Conservation (phyloP, 2,329 filamentous ascomycete species). For the Arachnomyces sp. region DNA sequence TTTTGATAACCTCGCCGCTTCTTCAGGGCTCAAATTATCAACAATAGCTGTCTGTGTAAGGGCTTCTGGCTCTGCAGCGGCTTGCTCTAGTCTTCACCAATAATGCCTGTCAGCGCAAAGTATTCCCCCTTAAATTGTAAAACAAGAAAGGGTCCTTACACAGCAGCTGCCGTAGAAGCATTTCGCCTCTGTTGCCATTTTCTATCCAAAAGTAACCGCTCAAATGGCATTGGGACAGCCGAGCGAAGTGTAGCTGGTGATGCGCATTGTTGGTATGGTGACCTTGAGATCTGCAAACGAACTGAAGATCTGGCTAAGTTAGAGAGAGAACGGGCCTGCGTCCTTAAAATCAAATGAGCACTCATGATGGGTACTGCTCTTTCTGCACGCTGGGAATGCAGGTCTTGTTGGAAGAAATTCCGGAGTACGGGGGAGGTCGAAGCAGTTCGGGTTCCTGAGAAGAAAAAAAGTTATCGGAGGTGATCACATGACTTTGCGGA, state of each 20-base stretch:
- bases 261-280: slow-evolving; percentile 33
- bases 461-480: no score
- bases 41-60: slow-evolving; percentile 61
- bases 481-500: no score
- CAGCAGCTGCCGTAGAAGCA: slow-evolving; percentile 36
- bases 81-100: slow-evolving; percentile 47
- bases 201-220: slow-evolving; percentile 30
- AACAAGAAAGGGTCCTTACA: slow-evolving; percentile 25
- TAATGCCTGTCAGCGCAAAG: slow-evolving; percentile 7
- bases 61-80: slow-evolving; percentile 48
- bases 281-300: slow-evolving; percentile 28
- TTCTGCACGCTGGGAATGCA: background rate
- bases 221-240: slow-evolving; percentile 23
- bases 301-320: slow-evolving; percentile 26
- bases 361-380: slow-evolving; percentile 24
- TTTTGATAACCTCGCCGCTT: slow-evolving; percentile 67
- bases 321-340: slow-evolving; percentile 31
- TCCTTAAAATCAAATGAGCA: slow-evolving; percentile 34
- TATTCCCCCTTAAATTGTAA: background rate
- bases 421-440: no score
- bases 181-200: slow-evolving; percentile 38
- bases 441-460: no score
- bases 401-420: no score
- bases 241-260: slow-evolving; percentile 30
- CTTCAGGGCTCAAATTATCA: slow-evolving; percentile 70